Percentiles rank a stretch among this genome's conserved stretches.
phyloP scores from a whole-genome alignment of 1,139 yeast genomes.

The Pneumocystis oryctolagi region DNA sequence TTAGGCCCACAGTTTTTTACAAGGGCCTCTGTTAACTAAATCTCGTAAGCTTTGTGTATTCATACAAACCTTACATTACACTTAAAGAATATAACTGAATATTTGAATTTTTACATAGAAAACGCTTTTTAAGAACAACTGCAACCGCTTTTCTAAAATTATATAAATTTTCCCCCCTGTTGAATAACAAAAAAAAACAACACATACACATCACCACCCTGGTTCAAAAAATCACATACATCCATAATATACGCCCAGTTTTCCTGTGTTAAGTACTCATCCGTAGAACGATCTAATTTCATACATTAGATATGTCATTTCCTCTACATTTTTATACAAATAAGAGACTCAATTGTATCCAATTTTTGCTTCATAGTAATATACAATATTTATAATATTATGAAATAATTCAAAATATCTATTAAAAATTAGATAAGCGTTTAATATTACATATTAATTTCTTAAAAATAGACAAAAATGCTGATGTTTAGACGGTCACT shows the following conservation, averaged over 20 bases:
- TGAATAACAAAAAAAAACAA: no score
- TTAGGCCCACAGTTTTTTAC: constrained; percentile 92
- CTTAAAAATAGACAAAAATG: no score
- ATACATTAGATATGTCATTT: not conserved
- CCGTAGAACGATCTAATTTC: constrained; percentile 52
- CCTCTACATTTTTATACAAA: constrained; percentile 2
- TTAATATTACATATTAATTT: no score
- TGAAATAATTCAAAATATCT: not conserved
- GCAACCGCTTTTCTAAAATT: constrained; percentile 38
- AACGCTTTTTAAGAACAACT: constrained; percentile 35
- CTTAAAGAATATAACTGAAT: constrained; percentile 61
- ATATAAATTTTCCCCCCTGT: not conserved
- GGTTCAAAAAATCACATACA: constrained; percentile 65
- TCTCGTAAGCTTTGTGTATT: not conserved
- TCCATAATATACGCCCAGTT: constrained; percentile 75
- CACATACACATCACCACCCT: constrained; percentile 13
- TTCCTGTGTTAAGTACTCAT: constrained; percentile 62
- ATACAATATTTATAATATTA: not conserved
- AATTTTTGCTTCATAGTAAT: constrained; percentile 2
- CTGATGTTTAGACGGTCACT: no score
- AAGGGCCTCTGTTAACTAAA: constrained; percentile 44
- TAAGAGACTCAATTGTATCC: constrained; percentile 1
- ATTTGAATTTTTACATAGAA: constrained; percentile 58
- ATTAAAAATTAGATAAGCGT: no score
- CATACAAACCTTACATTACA: constrained; percentile 5